These are phyloP conservation scores for Puccinia hordei DNA, from an alignment of 1,284 basidiomycete genomes.

Conservation along the genomic window DNA sequence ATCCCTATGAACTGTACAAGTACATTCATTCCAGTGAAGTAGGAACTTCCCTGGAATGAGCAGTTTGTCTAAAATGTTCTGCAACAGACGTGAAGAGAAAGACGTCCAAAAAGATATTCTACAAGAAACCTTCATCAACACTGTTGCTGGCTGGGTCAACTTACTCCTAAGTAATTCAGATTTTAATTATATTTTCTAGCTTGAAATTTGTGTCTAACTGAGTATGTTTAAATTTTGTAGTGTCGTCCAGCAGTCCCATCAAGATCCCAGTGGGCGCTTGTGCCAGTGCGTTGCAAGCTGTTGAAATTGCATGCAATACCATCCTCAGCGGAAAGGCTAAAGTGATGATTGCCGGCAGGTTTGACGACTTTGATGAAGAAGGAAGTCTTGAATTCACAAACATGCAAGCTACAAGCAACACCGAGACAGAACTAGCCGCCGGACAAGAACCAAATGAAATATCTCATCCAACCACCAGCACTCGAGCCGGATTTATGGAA, in stretches of 20 bases:
- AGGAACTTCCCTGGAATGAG: slow-evolving; percentile 55
- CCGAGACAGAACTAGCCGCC: slow-evolving; percentile 94
- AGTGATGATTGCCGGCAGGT: slow-evolving; percentile 98
- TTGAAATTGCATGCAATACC: slow-evolving; percentile 96
- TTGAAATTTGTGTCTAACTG: not conserved
- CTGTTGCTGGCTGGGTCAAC: slow-evolving; percentile 97
- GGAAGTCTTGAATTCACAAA: slow-evolving; percentile 68
- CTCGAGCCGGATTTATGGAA: slow-evolving; percentile 89
- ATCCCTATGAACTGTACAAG: slow-evolving; percentile 76
- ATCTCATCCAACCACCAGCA: slow-evolving; percentile 94
- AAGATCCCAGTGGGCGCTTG: slow-evolving; percentile 99
- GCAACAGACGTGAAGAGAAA: slow-evolving; percentile 92
- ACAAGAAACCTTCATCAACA: slow-evolving; percentile 98
- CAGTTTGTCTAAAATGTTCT: slow-evolving; percentile 79
- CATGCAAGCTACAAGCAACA: slow-evolving; percentile 99
- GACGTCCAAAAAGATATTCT: slow-evolving; percentile 97
- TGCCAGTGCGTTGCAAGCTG: slow-evolving; percentile 93
- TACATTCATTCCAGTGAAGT: slow-evolving; percentile 95
- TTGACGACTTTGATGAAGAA: slow-evolving; percentile 92
- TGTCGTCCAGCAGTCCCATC: slow-evolving; percentile 93
- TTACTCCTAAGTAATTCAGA: slow-evolving; percentile 67
- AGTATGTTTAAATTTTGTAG: not conserved
- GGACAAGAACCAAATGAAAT: slow-evolving; percentile 98
- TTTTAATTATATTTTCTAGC: not conserved
- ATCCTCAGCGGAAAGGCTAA: slow-evolving; percentile 94